Base-by-base conservation (phyloP, 176 grass and related monocot genomes). In the Bonia amplexicaulis region DNA sequence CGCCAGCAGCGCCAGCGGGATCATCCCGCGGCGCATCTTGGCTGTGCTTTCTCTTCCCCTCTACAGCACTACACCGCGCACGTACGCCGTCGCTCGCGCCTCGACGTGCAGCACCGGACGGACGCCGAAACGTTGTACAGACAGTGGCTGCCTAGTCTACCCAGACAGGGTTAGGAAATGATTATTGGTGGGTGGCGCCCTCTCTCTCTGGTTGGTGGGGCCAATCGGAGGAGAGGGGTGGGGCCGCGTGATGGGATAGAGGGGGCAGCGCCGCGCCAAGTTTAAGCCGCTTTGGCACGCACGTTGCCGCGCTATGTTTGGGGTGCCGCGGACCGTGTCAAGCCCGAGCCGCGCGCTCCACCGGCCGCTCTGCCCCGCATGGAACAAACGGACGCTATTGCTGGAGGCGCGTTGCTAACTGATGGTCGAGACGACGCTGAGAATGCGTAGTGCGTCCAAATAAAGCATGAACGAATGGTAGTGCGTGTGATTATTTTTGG, bases 141-240 rank as follows among this genome's bases (percentile, higher is more conserved):
- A 49, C 1, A 49, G 13, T 5, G 13, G 13, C 13, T 15, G 46
- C 15, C 47, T 14, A 5, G 12, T 5, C 46, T 48, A 46, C 45
- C 2, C 12, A 12, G 10, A 46, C 45, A 46, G 11, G 10, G 10
- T 4, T 12, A 47, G 46, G 46, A 47, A 13, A 47, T 3, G 13
- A 6, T 37, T 48, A 49, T 23, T n/a, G 33, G 88, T 6, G 54
- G 71, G 79, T 53, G 58, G 58, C 59, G 84, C 80, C 71, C 84
- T 79, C 86, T 82, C 88, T 69, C 88, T 69, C 89, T 80, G 74
- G 80, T 80, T 80, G 89, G 84, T 83, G 68, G 80, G 74, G 74
- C 89, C 89, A 90, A 90, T 83, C 80, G 84, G 89, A 90, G 80
- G 89, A 84, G 74, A 87, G 84, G 80, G 84, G 79, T 67, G 49